Base-by-base conservation (phyloP, 306 rosid genomes). In the Rosa multiflora region DNA sequence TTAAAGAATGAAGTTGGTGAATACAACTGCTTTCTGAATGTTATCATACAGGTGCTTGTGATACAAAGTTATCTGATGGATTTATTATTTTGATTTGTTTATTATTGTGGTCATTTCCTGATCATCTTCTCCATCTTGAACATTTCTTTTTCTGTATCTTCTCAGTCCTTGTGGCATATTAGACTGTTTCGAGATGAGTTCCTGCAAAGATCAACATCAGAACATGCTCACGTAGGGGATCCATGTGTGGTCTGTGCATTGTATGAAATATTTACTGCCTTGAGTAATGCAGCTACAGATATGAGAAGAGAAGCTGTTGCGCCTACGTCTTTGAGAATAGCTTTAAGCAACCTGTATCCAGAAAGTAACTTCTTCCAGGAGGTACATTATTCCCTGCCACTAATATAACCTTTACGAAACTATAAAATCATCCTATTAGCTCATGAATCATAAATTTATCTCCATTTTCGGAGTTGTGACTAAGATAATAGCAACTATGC, bases 1-100 rank as follows among this genome's bases (percentile, higher is more conserved):
- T 88, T 96, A 85, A 90, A 88, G 88, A 96, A 96, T 85, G 99
- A 96, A 90, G 93, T 96, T 83, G 99, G 99, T 74, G 99, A 96
- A 90, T 96, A 93, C 85, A 96, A 93, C 86, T 96, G 99, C 94
- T 96, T 96, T 86, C 90, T 96, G 79, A 96, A 96, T 83, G 99
- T 96, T 81, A 96, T 96, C 67, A 93, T 96, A 82, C 99, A 96
- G 93, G 99, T 89, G 75, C 71, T 73, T 78, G 66, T 15, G 74
- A 55, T 68, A 70, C 75, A 78, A 79, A 67, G 49, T 32, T 72
- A 7, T 40, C 78, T 51, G 72, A 78, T 74, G 37, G 23, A 21
- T 76, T 80, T 81, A 9, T 86, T 23, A 49, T 58, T 20, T 42
- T 68, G 61, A 58, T 78, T 61, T 73, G 39, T 58, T 46, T 56